Base-by-base conservation (phyloP, 2,329 filamentous ascomycete species). In the Neonectria sp. region DNA sequence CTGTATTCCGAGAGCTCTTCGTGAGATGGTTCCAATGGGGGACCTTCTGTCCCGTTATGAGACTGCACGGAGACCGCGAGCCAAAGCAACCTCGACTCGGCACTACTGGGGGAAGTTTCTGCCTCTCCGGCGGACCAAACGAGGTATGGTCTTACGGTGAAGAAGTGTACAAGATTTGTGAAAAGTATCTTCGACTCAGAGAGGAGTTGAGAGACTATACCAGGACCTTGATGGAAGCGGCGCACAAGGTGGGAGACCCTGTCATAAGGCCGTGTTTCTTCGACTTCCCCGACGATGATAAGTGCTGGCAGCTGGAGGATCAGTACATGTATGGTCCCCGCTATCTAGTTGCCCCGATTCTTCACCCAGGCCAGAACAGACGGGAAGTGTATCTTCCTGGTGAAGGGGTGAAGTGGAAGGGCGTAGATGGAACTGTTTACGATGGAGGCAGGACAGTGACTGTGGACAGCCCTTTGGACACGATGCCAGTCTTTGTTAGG, bases 11-110 rank as follows among this genome's bases (percentile, higher is more conserved):
- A 8, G 90, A 92, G 73, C 79, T 92, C 0, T 89, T 92, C 65
- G 86, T 89, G 1, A 81, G 91, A 2, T 92, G 90, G 91, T 92
- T 92, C 76, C 90, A 92, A 72, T 92, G 90, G 89, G 90, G 87
- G 0, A 81, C 89, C 0, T 92, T 90, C 73, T 91, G 89, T 63
- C 90, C 90, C 0, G 90, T 92, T 1, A 90, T 93, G 86, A 81
- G 91, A 3, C 82, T 92, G 0, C 90, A 93, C 71, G 91, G 91
- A 6, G 88, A 92, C 73, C 84, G 90, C 0, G 89, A 91, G 75
- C 91, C 90, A 0, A 83, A 77, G 51, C 81, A 82, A 70, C 76
- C 77, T 17, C 79, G 72, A 25, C 76, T 75, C 9, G 80, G 79
- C 3, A 75, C 69, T 4, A 79, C 73, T 0, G 82, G 82, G 24